A percentile compares a stretch with the other conserved stretches of the same genome.
These are phyloP conservation scores for Dioscorea cayenensis DNA, from an alignment of 116 monocot species.

Conservation along the genomic window DNA sequence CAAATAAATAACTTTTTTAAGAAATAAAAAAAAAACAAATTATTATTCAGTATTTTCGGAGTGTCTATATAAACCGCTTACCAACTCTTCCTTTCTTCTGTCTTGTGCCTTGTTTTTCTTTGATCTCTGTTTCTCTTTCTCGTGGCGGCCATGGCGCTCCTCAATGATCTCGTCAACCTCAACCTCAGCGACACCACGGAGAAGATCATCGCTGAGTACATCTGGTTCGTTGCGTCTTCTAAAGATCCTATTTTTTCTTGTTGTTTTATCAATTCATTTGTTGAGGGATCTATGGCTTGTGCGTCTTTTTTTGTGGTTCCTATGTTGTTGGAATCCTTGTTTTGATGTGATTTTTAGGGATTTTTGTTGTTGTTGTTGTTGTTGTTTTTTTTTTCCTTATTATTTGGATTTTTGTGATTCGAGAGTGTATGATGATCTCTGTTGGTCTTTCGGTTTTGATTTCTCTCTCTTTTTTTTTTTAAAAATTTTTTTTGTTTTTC, in stretches of 20 bases:
- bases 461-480: no score
- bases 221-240: slow-evolving; percentile 9
- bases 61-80: no score
- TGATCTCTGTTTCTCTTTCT: no score
- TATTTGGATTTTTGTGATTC: background rate
- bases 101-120: no score
- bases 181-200: slow-evolving; percentile 26
- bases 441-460: no score
- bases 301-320: background rate
- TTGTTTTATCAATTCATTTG: background rate
- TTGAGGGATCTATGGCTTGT: background rate
- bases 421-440: no score
- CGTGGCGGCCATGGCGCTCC: slow-evolving; percentile 12
- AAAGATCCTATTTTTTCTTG: background rate
- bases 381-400: background rate
- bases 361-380: background rate
- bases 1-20: no score
- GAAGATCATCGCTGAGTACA: slow-evolving; percentile 39
- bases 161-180: slow-evolving; percentile 31
- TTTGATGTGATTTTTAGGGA: background rate
- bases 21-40: no score
- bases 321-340: background rate
- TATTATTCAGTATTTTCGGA: no score
- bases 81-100: no score
- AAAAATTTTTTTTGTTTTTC: no score